Conservation (phyloP, 2,329 filamentous ascomycete species). For the Cladosporium sp. region DNA sequence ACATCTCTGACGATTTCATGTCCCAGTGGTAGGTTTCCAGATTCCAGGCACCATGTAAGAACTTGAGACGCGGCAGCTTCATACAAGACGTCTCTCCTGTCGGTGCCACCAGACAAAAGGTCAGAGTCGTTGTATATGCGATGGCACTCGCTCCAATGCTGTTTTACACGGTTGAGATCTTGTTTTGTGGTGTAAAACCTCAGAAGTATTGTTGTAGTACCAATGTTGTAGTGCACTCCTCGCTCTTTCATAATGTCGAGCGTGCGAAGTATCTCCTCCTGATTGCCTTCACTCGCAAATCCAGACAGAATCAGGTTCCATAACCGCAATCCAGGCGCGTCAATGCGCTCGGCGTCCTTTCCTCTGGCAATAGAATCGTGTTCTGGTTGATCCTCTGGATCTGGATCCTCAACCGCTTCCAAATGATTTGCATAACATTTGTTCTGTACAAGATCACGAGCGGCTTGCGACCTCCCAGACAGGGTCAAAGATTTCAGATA, state of each 20-base stretch:
- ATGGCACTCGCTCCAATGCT: conserved; percentile 62
- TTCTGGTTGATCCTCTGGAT: background rate
- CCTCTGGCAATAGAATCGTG: background rate
- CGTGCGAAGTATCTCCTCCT: conserved; percentile 55
- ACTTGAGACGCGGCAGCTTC: conserved; percentile 11
- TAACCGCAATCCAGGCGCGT: background rate
- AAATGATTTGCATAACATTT: background rate
- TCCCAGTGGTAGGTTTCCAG: conserved; percentile 59
- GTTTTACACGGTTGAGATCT: conserved; percentile 57
- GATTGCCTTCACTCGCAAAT: conserved; percentile 56
- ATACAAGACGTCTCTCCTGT: background rate
- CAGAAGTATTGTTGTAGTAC: conserved; percentile 26
- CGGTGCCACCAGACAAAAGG: too few species aligned
- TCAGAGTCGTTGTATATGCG: conserved; percentile 64
- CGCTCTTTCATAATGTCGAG: conserved; percentile 48
- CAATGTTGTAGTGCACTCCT: background rate
- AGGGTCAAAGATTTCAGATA: background rate
- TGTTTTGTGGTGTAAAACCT: conserved; percentile 58
- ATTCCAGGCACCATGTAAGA: conserved; percentile 31
- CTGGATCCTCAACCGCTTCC: background rate
- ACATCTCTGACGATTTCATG: conserved; percentile 51
- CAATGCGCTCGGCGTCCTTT: background rate
- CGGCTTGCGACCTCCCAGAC: conserved; percentile 32
- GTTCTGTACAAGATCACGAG: conserved; percentile 17
- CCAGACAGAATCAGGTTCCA: conserved; percentile 45